A percentile compares a stretch with the other conserved stretches of the same genome.
Evolutionary conservation across 176 grass and related monocot genomes (phyloP).

Genomic region (Carex cristatella): DNA sequence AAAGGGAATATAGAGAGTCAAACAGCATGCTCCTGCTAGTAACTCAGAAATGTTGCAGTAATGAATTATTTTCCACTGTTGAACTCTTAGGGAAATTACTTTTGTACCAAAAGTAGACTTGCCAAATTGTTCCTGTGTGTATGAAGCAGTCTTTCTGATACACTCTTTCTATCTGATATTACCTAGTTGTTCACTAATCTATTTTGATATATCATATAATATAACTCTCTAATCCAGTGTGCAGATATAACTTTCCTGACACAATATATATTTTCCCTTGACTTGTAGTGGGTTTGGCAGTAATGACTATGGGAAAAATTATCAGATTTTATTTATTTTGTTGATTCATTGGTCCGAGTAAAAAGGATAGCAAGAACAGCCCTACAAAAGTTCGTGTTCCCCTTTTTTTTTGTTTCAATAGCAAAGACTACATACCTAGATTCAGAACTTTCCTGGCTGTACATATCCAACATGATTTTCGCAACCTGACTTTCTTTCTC

Average conservation of each 20-base stretch:
- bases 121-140: background rate
- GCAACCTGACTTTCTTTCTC: slow-evolving; percentile 75
- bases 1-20: background rate
- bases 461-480: slow-evolving; percentile 81
- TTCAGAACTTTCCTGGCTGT: slow-evolving; percentile 61
- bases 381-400: background rate
- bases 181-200: background rate
- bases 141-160: background rate
- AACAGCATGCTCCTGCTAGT: background rate
- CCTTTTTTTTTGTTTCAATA: background rate
- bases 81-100: background rate
- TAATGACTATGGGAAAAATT: background rate
- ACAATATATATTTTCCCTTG: background rate
- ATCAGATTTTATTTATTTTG: background rate
- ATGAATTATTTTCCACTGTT: background rate
- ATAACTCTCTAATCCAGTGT: background rate
- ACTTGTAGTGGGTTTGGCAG: background rate
- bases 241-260: background rate
- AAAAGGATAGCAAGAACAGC: background rate
- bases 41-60: background rate
- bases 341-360: background rate
- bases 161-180: background rate
- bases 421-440: slow-evolving; percentile 43
- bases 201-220: background rate
- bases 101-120: background rate